Evolutionary conservation across 1,284 basidiomycete genomes (phyloP).

Genomic region (Serendipita sp.): DNA sequence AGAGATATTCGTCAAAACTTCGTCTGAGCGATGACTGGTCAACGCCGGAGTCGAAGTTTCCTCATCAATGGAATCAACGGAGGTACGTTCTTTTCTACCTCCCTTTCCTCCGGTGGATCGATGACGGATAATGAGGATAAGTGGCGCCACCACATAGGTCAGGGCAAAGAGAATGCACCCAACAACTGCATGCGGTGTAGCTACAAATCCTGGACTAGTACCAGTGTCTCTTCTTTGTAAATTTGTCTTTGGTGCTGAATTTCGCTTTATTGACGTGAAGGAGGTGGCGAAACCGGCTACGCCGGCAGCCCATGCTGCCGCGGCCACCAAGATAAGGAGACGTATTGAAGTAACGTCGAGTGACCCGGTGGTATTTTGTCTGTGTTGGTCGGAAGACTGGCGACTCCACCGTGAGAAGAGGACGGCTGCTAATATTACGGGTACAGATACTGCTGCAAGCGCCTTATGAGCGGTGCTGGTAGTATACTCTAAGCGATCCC

Average conservation of each 20-base stretch:
- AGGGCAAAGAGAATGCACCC: constrained; percentile 16
- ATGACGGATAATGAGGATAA: background rate
- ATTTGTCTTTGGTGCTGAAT: background rate
- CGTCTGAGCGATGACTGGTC: background rate
- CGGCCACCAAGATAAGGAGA: constrained; percentile 25
- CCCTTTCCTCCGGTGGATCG: background rate
- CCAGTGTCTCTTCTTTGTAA: background rate
- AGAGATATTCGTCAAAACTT: background rate
- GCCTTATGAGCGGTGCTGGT: background rate
- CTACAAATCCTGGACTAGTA: constrained; percentile 20
- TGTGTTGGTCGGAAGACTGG: constrained; percentile 3
- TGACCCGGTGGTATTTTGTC: background rate
- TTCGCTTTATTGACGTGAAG: constrained; percentile 30
- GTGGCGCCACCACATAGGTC: background rate
- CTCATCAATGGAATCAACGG: background rate
- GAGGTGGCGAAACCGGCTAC: constrained; percentile 44
- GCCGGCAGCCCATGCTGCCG: constrained; percentile 45
- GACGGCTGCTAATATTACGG: constrained; percentile 10
- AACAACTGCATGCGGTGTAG: constrained; percentile 45
- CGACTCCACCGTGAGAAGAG: constrained; percentile 18
- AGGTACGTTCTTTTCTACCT: background rate
- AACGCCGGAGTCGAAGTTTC: background rate
- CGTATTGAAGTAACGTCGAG: background rate
- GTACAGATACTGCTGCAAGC: background rate
- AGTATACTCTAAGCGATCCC: background rate